Evolutionary conservation across 306 rosid genomes (phyloP).

Genomic region (Adenanthera pavonina): DNA sequence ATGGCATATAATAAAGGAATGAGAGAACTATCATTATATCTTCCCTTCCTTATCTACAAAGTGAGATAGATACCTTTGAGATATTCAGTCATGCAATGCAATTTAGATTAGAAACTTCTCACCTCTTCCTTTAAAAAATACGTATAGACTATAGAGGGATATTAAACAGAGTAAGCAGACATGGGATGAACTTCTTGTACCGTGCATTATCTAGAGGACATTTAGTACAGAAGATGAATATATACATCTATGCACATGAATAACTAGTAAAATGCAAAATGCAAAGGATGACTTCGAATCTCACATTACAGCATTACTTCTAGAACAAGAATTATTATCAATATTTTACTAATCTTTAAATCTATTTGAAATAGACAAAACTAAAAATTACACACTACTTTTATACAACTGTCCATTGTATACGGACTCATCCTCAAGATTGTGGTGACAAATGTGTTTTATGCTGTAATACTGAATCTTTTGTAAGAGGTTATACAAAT

Average conservation of each 20-base stretch:
- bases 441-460: too few species aligned
- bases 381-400: not conserved
- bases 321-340: not conserved
- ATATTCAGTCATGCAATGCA: not conserved
- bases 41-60: not conserved
- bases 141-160: not conserved
- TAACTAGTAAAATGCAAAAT: not conserved
- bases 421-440: not conserved
- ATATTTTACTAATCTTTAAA: constrained; percentile 1
- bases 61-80: not conserved
- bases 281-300: not conserved
- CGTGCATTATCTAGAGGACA: not conserved
- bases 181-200: not conserved
- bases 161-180: not conserved
- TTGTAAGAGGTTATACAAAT: not conserved
- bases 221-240: not conserved
- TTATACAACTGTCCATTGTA: not conserved
- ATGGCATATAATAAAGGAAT: not conserved
- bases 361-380: not conserved
- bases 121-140: not conserved
- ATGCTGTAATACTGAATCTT: not conserved
- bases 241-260: not conserved
- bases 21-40: not conserved
- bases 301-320: not conserved
- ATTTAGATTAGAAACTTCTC: constrained; percentile 5